Conservation (phyloP, 352 stramenopile species). For the Phytophthora boehmeriae region DNA sequence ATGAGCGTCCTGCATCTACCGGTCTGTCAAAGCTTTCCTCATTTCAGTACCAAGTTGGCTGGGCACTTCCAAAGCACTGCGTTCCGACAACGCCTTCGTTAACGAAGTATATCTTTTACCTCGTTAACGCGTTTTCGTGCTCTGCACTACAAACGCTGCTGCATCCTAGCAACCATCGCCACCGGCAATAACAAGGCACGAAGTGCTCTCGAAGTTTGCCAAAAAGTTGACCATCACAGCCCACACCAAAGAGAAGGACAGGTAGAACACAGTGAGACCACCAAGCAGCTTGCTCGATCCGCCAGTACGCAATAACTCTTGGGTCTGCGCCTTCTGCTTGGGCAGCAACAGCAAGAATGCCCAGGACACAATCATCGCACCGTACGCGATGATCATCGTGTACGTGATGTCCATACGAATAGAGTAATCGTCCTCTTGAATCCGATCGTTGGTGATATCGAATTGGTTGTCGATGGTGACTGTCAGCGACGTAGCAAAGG, state of each 20-base stretch:
- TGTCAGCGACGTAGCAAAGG: constrained; percentile 41
- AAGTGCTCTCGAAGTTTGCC: constrained; percentile 46
- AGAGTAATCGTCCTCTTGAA: constrained; percentile 40
- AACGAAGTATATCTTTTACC: no score
- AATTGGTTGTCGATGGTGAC: constrained; percentile 45
- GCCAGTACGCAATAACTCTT: constrained; percentile 38
- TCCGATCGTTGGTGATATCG: constrained; percentile 33
- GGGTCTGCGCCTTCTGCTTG: constrained; percentile 43
- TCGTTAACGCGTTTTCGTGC: no score
- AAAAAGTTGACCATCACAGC: constrained; percentile 47
- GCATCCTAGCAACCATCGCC: constrained; percentile 29
- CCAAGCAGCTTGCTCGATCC: constrained; percentile 34
- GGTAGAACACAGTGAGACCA: constrained; percentile 36
- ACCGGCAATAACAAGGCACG: constrained; percentile 35
- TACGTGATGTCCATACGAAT: constrained; percentile 48
- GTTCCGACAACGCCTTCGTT: no score
- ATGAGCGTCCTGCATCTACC: no score
- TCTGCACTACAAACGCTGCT: neutral
- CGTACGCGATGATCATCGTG: constrained; percentile 51
- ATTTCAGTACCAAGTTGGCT: no score
- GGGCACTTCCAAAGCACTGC: no score
- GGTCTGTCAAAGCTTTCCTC: no score
- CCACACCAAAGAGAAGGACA: constrained; percentile 42
- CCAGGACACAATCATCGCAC: constrained; percentile 37
- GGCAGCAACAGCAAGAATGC: constrained; percentile 39